Base-by-base conservation (phyloP, 164 flowering plant species). In the Kingdonia uniflora region DNA sequence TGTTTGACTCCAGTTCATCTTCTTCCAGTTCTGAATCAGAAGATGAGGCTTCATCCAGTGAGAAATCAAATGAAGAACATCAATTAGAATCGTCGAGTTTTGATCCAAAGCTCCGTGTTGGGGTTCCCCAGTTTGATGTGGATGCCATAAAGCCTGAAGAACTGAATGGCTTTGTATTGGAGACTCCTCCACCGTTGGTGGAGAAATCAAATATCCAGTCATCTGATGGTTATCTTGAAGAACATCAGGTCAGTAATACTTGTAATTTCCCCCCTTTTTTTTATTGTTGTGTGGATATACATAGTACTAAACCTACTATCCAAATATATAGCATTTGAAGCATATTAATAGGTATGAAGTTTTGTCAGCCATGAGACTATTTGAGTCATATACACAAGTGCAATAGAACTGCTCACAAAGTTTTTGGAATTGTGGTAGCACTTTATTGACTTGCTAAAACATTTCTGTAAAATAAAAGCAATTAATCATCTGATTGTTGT, bases 201-300 rank as follows among this genome's bases (percentile, higher is more conserved):
- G 77, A 73, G 41, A 56, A 62, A 58, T 39, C 71, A n/a, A 50
- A 57, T 26, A 48, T 52, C n/a, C 63, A 60, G 52, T 61, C 63
- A 53, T 53, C 24, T 43, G 42, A 39, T 19, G 59, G 42, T 42
- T 47, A 69, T 50, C 65, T 39, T 49, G 50, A 64, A 49, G 76
- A 64, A 52, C 26, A 40, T 41, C 56, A 57, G 67, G 89, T 82
- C 66, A 64, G 72, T 59, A 19, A 54, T 17, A 16, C 21, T 29
- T n/a, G n/a, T n/a, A n/a, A n/a, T n/a, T n/a, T n/a, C n/a, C n/a
- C n/a, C n/a, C n/a, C n/a, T n/a, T n/a, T n/a, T n/a, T n/a, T n/a
- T n/a, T n/a, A n/a, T n/a, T n/a, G n/a, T n/a, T n/a, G n/a, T n/a
- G n/a, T n/a, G n/a, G n/a, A n/a, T n/a, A n/a, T n/a, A n/a, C n/a